Evolutionary conservation across 2,329 filamentous ascomycete species (phyloP).

Genomic region (Rosellinia necatrix): DNA sequence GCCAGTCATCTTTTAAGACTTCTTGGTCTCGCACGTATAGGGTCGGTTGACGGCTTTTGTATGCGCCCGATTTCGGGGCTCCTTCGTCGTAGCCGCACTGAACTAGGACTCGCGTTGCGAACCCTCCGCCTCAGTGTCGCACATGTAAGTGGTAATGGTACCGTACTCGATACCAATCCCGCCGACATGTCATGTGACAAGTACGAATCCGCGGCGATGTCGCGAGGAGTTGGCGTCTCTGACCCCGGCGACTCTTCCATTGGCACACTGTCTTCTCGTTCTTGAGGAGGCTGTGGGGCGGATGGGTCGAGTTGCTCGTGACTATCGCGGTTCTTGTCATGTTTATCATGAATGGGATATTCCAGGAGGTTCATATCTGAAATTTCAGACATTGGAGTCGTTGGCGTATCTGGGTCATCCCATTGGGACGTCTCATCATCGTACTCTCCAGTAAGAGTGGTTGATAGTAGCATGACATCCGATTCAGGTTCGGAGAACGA

Average conservation of each 20-base stretch:
- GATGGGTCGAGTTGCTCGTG: conserved; percentile 22
- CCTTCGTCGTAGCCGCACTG: conserved; percentile 45
- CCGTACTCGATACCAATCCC: conserved; percentile 33
- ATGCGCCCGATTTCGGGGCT: conserved; percentile 55
- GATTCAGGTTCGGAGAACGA: conserved; percentile 59
- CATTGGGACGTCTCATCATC: conserved; percentile 50
- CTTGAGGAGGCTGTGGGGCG: conserved; percentile 1
- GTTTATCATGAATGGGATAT: conserved; percentile 38
- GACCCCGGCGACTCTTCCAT: conserved; percentile 41
- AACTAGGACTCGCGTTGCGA: conserved; percentile 43
- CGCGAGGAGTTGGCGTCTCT: conserved; percentile 50
- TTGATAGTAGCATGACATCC: conserved; percentile 44
- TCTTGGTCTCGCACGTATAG: conserved; percentile 47
- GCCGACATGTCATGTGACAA: conserved; percentile 6
- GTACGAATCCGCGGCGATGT: conserved; percentile 36
- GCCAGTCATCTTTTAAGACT: conserved; percentile 43
- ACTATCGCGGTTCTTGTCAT: conserved; percentile 12
- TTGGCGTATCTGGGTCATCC: conserved; percentile 50
- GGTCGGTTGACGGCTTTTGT: conserved; percentile 52
- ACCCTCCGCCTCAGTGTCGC: conserved; percentile 30
- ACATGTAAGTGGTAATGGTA: conserved; percentile 38
- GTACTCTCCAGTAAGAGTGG: conserved; percentile 46
- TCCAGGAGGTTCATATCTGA: conserved; percentile 46
- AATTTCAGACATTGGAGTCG: conserved; percentile 52
- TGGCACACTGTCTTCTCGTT: conserved; percentile 34